phyloP scores from a whole-genome alignment of 2,329 filamentous ascomycete species.

The Hypomyces rosellus region DNA sequence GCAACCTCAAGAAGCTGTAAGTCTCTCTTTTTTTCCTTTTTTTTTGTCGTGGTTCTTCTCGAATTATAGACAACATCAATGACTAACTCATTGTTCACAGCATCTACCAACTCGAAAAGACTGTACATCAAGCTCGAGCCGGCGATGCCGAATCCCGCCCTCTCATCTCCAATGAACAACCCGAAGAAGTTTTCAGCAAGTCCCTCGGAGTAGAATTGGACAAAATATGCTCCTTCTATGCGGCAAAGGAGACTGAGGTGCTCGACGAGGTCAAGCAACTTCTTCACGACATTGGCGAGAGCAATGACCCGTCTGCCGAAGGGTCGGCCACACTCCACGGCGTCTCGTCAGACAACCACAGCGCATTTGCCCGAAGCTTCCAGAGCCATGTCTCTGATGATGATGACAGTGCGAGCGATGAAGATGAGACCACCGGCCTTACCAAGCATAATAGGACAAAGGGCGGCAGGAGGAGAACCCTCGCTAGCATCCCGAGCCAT shows the following conservation, averaged over 20 bases:
- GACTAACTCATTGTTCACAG: constrained; percentile 36
- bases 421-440: constrained; percentile 52
- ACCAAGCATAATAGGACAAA: constrained; percentile 39
- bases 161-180: constrained; percentile 66
- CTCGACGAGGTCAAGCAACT: constrained; percentile 72
- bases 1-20: constrained; percentile 96
- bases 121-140: constrained; percentile 55
- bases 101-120: constrained; percentile 92
- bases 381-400: constrained; percentile 40
- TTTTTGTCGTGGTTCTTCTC: no score
- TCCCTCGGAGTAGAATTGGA: constrained; percentile 85
- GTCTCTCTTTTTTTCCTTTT: constrained; percentile 27
- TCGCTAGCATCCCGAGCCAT: constrained; percentile 27
- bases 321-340: constrained; percentile 31
- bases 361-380: constrained; percentile 27
- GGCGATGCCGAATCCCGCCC: constrained; percentile 80
- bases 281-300: constrained; percentile 60
- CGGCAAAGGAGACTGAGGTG: constrained; percentile 82
- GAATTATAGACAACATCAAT: not conserved
- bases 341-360: constrained; percentile 23
- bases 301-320: constrained; percentile 49
- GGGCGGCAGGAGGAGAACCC: constrained; percentile 32
- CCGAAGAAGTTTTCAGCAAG: constrained; percentile 74
- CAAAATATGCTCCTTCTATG: constrained; percentile 89
- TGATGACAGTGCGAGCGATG: constrained; percentile 57